These are phyloP conservation scores for Quercus variabilis DNA, from an alignment of 306 rosid genomes.

Conservation along the genomic window DNA sequence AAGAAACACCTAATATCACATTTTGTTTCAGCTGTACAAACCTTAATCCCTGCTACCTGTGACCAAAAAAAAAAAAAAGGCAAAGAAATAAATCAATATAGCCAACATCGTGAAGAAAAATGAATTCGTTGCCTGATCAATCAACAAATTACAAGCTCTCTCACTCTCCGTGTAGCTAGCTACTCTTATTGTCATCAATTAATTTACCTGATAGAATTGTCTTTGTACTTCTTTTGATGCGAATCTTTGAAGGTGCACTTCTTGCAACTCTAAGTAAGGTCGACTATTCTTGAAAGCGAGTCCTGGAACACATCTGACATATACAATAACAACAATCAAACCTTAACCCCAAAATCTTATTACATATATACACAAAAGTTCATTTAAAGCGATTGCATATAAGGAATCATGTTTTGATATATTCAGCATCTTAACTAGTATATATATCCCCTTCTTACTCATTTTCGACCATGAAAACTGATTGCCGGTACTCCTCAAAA, in stretches of 20 bases:
- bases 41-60: conserved; percentile 91
- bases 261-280: conserved; percentile 55
- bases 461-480: conserved; percentile 43
- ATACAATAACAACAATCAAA: background rate
- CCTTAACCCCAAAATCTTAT: too few species aligned
- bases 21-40: conserved; percentile 24
- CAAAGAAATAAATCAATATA: background rate
- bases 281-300: conserved; percentile 47
- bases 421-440: background rate
- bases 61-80: conserved; percentile 8
- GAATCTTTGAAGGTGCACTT: conserved; percentile 45
- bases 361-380: background rate
- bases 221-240: conserved; percentile 49
- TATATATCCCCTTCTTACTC: conserved; percentile 40
- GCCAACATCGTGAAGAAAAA: background rate
- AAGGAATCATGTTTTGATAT: background rate
- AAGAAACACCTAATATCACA: background rate
- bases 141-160: background rate
- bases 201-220: conserved; percentile 55
- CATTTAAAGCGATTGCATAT: background rate
- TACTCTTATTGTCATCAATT: background rate
- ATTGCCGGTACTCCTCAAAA: conserved; percentile 41
- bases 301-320: conserved; percentile 72
- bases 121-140: background rate
- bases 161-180: background rate